phyloP scores from a whole-genome alignment of 164 flowering plant species.

The Chimonanthus salicifolius region DNA sequence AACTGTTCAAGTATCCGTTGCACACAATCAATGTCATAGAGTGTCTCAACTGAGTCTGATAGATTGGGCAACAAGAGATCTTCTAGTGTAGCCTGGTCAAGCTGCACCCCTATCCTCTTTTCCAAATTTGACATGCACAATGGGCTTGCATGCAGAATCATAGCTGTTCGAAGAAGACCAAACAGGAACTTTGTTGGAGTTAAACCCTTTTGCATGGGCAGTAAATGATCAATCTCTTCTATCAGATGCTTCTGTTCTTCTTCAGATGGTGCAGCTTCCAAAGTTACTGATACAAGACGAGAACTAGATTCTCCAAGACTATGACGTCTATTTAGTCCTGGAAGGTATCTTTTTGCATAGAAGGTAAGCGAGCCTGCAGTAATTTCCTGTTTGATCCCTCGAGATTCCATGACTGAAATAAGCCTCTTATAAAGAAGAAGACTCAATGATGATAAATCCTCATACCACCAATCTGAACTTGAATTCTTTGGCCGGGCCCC shows the following conservation, averaged over 20 bases:
- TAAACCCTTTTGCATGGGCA: constrained; percentile 65
- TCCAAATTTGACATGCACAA: constrained; percentile 69
- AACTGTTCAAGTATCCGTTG: constrained; percentile 77
- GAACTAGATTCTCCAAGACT: constrained; percentile 35
- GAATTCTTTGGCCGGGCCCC: constrained; percentile 70
- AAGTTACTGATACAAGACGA: constrained; percentile 15
- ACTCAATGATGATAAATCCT: constrained; percentile 65
- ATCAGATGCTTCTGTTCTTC: constrained; percentile 68
- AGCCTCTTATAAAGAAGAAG: constrained; percentile 63
- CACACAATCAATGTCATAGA: constrained; percentile 86
- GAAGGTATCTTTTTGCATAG: constrained; percentile 72
- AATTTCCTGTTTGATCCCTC: constrained; percentile 59
- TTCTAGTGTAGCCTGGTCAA: constrained; percentile 79
- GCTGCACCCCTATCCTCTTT: constrained; percentile 76
- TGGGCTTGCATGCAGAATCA: constrained; percentile 62
- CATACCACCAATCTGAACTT: constrained; percentile 91
- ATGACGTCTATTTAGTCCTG: constrained; percentile 69
- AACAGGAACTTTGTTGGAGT: constrained; percentile 62
- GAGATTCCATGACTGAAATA: constrained; percentile 66
- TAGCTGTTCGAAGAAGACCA: constrained; percentile 71
- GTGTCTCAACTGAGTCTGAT: constrained; percentile 73
- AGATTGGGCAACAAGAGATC: constrained; percentile 85
- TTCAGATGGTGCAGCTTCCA: constrained; percentile 42
- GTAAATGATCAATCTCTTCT: constrained; percentile 61
- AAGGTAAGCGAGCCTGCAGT: constrained; percentile 62